phyloP scores from a whole-genome alignment of 139 green algal genomes.

The Mesotaenium endlicherianum region DNA sequence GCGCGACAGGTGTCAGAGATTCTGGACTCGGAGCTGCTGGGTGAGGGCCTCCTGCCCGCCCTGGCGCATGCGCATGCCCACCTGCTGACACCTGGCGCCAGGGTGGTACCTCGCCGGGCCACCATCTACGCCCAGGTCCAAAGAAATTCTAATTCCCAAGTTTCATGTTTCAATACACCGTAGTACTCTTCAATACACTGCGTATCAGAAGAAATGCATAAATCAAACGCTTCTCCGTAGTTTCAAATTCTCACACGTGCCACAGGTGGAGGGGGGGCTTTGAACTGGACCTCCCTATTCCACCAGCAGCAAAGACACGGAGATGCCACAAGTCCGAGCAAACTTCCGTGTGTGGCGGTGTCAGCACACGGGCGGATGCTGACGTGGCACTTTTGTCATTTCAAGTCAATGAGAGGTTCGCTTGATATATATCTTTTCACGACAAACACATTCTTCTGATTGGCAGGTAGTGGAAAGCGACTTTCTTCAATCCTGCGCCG shows the following conservation, averaged over 20 bases:
- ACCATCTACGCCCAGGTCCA: constrained; percentile 18
- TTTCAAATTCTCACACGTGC: background rate
- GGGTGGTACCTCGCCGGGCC: background rate
- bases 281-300: no score
- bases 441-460: no score
- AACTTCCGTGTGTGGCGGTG: no score
- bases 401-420: no score
- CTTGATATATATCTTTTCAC: no score
- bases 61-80: constrained; percentile 12
- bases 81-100: constrained; percentile 15
- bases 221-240: background rate
- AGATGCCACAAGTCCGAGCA: no score
- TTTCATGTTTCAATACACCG: background rate
- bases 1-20: constrained; percentile 49
- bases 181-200: background rate
- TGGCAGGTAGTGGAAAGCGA: no score
- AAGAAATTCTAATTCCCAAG: background rate
- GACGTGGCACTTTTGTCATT: no score
- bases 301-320: no score
- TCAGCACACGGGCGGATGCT: no score
- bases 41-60: constrained; percentile 41
- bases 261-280: no score
- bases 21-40: constrained; percentile 47
- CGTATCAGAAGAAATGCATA: background rate
- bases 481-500: no score